These are phyloP conservation scores for Acacia confusa DNA, from an alignment of 306 rosid genomes.

Conservation along the genomic window DNA sequence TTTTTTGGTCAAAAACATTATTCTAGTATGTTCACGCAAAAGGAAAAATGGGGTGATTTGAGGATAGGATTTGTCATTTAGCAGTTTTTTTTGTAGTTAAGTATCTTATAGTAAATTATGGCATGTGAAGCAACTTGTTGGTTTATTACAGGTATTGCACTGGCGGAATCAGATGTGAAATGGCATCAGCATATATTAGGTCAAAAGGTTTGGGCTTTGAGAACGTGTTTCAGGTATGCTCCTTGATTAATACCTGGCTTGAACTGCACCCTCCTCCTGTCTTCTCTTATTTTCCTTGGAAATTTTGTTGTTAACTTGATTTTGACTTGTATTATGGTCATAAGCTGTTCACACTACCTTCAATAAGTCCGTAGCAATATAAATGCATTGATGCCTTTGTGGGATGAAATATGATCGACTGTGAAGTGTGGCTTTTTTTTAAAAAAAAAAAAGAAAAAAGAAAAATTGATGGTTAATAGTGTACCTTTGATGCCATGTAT, in stretches of 20 bases:
- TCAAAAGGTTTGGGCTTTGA: constrained; percentile 90
- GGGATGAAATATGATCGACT: constrained; percentile 7
- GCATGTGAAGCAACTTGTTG: constrained; percentile 25
- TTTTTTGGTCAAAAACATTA: not conserved
- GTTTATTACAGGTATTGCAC: constrained; percentile 83
- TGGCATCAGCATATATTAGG: constrained; percentile 95
- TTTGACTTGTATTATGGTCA: constrained; percentile 7
- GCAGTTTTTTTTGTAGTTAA: not conserved
- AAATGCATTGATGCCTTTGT: not conserved
- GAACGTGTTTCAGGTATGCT: constrained; percentile 82
- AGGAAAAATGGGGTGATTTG: not conserved
- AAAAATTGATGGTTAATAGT: not conserved
- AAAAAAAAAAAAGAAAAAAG: no score
- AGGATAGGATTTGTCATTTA: not conserved
- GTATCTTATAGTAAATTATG: not conserved
- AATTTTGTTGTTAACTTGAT: not conserved
- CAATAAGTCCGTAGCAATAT: not conserved
- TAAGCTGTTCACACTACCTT: not conserved
- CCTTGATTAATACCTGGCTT: constrained; percentile 23
- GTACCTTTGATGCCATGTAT: constrained; percentile 14
- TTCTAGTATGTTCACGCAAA: not conserved
- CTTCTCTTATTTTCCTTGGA: not conserved
- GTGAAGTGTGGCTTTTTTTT: constrained; percentile 10
- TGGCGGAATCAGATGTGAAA: constrained; percentile 94
- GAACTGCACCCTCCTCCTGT: not conserved